Conservation (phyloP, 305 asterid genomes). For the Solanum hybrid region DNA sequence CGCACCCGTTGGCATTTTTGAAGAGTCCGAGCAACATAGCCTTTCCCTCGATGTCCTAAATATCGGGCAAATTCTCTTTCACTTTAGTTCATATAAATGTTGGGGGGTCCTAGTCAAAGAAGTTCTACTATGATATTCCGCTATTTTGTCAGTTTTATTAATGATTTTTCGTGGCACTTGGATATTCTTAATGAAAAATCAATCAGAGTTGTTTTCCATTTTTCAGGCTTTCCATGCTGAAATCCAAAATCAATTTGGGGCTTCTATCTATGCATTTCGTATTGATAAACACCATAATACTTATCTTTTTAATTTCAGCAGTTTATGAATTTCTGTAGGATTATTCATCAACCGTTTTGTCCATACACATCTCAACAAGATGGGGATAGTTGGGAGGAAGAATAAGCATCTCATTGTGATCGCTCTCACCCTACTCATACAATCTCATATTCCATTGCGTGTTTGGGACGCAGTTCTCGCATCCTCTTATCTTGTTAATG, state of each 20-base stretch:
- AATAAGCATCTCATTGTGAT: background rate
- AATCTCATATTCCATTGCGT: background rate
- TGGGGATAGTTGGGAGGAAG: background rate
- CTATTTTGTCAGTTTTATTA: background rate
- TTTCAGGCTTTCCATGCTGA: background rate
- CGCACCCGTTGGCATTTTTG: too few species aligned
- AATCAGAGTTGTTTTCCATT: background rate
- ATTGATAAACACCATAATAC: background rate
- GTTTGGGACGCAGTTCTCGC: background rate
- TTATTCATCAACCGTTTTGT: background rate
- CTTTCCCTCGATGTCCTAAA: background rate
- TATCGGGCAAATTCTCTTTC: background rate
- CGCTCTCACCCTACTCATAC: background rate
- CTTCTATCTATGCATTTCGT: background rate
- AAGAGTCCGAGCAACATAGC: background rate
- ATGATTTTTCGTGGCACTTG: background rate
- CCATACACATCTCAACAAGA: background rate
- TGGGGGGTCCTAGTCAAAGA: background rate
- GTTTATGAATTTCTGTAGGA: background rate
- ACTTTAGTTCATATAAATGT: background rate
- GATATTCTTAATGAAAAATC: background rate
- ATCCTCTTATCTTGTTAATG: background rate
- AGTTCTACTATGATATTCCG: background rate
- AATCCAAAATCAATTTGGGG: background rate
- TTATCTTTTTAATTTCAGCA: background rate